Evolutionary conservation across 495 filamentous ascomycete genomes (phyloP).

Genomic region (Halenospora varia): DNA sequence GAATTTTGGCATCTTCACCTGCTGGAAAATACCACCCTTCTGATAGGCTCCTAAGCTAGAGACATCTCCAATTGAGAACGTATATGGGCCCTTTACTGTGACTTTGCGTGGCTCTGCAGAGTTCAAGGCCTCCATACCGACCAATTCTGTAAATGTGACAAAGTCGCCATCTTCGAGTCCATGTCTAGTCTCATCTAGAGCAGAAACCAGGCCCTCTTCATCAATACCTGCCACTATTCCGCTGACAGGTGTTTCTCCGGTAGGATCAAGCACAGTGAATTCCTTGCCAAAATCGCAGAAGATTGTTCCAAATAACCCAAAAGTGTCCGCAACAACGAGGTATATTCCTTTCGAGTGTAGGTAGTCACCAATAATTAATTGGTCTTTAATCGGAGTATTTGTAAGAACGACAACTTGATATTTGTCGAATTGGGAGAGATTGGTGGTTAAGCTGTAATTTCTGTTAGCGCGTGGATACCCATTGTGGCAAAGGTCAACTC

Average conservation of each 20-base stretch:
- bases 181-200: conserved; percentile 92
- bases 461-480: conserved; percentile 1
- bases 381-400: conserved; percentile 71
- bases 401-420: conserved; percentile 94
- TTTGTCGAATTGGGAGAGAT: conserved; percentile 73
- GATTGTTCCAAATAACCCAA: conserved; percentile 89
- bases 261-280: conserved; percentile 84
- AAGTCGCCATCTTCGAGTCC: conserved; percentile 95
- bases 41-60: conserved; percentile 79
- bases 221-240: conserved; percentile 91
- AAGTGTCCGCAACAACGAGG: conserved; percentile 80
- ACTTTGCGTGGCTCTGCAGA: conserved; percentile 78
- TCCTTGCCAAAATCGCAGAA: conserved; percentile 98
- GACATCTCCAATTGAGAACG: conserved; percentile 95
- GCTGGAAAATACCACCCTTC: conserved; percentile 82
- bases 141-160: conserved; percentile 89
- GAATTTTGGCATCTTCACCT: conserved; percentile 97
- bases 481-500: conserved; percentile 7
- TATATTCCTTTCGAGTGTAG: conserved; percentile 91
- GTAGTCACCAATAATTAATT: conserved; percentile 81
- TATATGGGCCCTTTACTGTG: conserved; percentile 92
- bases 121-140: conserved; percentile 91
- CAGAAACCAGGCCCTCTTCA: conserved; percentile 85
- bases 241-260: conserved; percentile 79
- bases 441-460: conserved; percentile 35